Evolutionary conservation across 2,329 filamentous ascomycete species (phyloP).

Genomic region (Neonectria ditissima): DNA sequence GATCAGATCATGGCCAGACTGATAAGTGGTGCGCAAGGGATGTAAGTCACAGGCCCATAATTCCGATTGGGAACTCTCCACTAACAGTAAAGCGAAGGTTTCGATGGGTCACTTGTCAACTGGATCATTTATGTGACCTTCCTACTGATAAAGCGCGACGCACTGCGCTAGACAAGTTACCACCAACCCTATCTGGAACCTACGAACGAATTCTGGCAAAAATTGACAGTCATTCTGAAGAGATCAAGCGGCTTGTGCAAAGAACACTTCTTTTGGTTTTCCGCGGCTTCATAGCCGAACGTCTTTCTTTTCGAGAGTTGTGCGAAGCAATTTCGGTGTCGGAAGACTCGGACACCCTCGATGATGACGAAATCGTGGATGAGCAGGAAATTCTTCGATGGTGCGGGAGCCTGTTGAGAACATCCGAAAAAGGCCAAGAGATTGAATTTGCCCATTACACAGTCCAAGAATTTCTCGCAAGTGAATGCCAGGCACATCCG

Average conservation of each 20-base stretch:
- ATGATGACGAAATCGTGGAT: constrained; percentile 6
- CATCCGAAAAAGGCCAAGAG: accelerated
- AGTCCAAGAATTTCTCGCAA: not conserved
- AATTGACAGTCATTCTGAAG: not conserved
- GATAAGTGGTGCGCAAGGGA: constrained; percentile 4
- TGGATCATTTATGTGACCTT: constrained; percentile 22
- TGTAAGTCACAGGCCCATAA: no score
- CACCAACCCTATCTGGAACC: constrained; percentile 9
- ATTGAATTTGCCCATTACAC: constrained; percentile 6
- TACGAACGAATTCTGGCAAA: constrained; percentile 19
- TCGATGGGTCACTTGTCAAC: constrained; percentile 29
- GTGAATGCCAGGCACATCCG: not conserved
- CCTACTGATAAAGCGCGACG: constrained; percentile 1
- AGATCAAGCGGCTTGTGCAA: not conserved
- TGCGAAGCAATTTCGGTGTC: constrained; percentile 18
- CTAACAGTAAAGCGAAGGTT: constrained; percentile 16
- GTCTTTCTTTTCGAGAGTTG: no score
- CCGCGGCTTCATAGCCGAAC: no score
- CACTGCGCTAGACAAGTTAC: constrained; percentile 12
- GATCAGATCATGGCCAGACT: constrained; percentile 13
- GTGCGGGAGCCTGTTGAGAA: constrained; percentile 22
- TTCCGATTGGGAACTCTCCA: no score
- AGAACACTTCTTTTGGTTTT: not conserved
- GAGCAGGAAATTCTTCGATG: constrained; percentile 1
- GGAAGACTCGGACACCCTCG: not conserved